Conservation (phyloP, 352 stramenopile species). For the Globisporangium nodosum region DNA sequence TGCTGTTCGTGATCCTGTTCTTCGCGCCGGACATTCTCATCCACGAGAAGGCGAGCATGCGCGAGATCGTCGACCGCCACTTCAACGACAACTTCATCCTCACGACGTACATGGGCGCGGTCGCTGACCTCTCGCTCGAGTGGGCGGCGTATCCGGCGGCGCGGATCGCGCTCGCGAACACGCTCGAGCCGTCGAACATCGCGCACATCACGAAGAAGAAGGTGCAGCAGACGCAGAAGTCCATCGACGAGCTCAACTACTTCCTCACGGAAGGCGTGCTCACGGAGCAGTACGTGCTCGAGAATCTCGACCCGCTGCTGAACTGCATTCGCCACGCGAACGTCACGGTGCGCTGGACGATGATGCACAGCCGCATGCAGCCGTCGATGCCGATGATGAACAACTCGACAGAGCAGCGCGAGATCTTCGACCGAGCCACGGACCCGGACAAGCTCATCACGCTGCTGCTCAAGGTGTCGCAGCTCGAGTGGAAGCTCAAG, state of each 20-base stretch:
- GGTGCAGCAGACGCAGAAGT: constrained; percentile 76
- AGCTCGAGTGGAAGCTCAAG: constrained; percentile 95
- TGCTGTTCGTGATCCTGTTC: constrained; percentile 95
- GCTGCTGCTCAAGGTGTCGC: constrained; percentile 90
- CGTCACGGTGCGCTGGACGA: constrained; percentile 90
- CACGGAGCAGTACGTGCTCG: constrained; percentile 91
- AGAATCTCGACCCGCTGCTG: constrained; percentile 88
- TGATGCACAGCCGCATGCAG: constrained; percentile 92
- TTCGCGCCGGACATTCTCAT: constrained; percentile 92
- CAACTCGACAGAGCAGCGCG: constrained; percentile 70
- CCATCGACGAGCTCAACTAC: constrained; percentile 87
- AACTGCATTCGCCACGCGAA: constrained; percentile 91
- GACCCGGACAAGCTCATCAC: constrained; percentile 86
- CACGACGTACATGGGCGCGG: constrained; percentile 92
- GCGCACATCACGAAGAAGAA: constrained; percentile 88
- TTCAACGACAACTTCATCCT: constrained; percentile 97
- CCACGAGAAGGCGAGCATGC: constrained; percentile 89
- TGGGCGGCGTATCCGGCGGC: constrained; percentile 90
- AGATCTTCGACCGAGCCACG: constrained; percentile 78
- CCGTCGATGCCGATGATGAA: constrained; percentile 85
- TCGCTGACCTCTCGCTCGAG: constrained; percentile 91
- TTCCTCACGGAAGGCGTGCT: constrained; percentile 91
- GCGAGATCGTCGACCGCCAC: constrained; percentile 93
- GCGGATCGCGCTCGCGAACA: constrained; percentile 86
- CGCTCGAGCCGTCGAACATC: constrained; percentile 83